Evolutionary conservation across 129 eudicot species (phyloP), one percentile per base, ranked within the genome.

Genomic region (Erigeron canadensis): DNA sequence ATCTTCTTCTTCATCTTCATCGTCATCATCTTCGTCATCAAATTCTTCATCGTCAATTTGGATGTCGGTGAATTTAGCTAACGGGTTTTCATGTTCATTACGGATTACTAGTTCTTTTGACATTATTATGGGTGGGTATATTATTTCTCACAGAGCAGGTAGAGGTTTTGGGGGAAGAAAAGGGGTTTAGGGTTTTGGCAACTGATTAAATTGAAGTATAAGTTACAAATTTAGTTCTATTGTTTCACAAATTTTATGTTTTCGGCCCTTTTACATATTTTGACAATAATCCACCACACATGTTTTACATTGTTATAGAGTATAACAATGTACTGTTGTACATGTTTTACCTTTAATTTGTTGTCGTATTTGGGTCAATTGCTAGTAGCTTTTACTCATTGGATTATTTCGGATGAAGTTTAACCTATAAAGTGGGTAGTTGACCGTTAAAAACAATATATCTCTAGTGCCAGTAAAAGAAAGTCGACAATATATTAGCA

Each of bases 1-100:
- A 6, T 80, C 93, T 1, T 78, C 81, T 0, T 80, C 86, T 38
- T 84, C 85, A 1, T 80, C 89, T 0, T 82, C 89, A 8, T 79
- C 86, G 0, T 44, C 82, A 4, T 69, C 78, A 51, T 28, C 80
- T 57, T 69, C 72, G 28, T 28, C 67, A 15, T 77, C 77, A 37
- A 38, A 44, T 17, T 71, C 87, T n/a, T 79, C 87, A 50, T 73
- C 87, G 8, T 89, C 55, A 40, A 92, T 75, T 71, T 66, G 78
- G 67, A 84, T 63, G 63, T 81, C 51, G 58, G 69, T 79, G 67
- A 83, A 77, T 53, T 81, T 79, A 46, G 80, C 86, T 21, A 80
- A 39, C 51, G 75, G 66, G 16, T 73, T 84, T 63, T 50, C 82
- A 23, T 69, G 73, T 18, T 5, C 61, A 4, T 17, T 67, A 15